Evolutionary conservation across 345 rosid genomes (phyloP), one percentile per base, ranked within the genome.

Genomic region (Acer saccharum): DNA sequence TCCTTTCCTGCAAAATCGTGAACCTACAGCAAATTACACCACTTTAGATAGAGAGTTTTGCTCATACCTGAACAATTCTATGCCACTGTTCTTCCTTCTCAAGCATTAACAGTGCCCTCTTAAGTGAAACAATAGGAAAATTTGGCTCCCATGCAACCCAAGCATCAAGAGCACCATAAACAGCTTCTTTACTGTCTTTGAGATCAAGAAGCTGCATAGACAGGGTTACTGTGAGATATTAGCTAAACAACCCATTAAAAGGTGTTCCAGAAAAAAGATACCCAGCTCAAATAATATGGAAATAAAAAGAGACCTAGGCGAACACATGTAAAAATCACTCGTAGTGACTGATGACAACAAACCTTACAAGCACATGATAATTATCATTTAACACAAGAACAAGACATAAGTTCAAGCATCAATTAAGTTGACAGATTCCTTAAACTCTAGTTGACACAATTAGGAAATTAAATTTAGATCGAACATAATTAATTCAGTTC

Each of bases 91-190:
- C 89, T 77, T 93, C 87, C 81, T 90, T 89, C 88, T 93, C 97
- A 67, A 95, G 97, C 76, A 81, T 82, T 79, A 87, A 67, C 80
- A 95, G 78, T 57, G 84, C 98, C 76, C 79, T 85, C 85, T 89
- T 93, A 35, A 95, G 89, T 35, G 93, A 82, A 18, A 84, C 97
- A 81, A 92, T 83, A 27, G 99, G 99, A 83, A 95, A 95, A 17
- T 80, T 87, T 27, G 83, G 90, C 86, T 95, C 98, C 97, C 98
- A 93, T 65, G 99, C 98, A 81, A 95, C 93, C 97, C 98, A 95
- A 57, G 97, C 96, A 85, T 95, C 97, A 41, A 95, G 92, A 84
- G 94, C 87, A 82, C 98, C 92, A 80, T 95, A 95, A 46, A 95
- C 87, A 52, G 90, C 90, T 81, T 93, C 98, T 86, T 92, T 93